Conservation (phyloP, 208 protist species). For the Trichomonas gallinae region DNA sequence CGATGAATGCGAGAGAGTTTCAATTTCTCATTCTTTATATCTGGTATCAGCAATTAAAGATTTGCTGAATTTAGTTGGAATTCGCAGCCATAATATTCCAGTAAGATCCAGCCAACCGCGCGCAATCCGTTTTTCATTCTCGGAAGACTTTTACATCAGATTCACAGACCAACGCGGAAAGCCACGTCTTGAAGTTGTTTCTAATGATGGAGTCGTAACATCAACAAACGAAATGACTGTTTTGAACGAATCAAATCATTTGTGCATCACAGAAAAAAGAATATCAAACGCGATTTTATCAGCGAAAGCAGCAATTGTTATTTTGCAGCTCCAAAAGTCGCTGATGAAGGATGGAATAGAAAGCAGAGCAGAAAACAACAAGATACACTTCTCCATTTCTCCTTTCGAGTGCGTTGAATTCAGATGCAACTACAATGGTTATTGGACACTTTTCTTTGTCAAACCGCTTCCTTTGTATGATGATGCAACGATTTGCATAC, state of each 20-base stretch:
- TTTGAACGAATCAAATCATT: background rate
- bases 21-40: background rate
- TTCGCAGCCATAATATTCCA: background rate
- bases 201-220: background rate
- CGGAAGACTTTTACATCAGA: background rate
- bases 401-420: conserved; percentile 13
- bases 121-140: background rate
- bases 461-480: background rate
- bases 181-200: background rate
- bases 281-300: background rate
- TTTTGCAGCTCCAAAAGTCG: background rate
- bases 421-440: background rate
- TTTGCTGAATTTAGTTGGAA: background rate
- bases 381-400: background rate
- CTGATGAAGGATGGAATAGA: background rate
- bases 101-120: background rate
- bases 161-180: background rate
- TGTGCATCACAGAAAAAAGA: background rate
- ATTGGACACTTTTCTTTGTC: background rate
- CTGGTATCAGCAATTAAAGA: background rate
- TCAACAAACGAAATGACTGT: background rate
- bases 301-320: background rate
- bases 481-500: background rate
- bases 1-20: background rate
- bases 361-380: background rate